These are phyloP conservation scores for Metschnikowia peoriensis DNA, from an alignment of 805 yeast genomes.

Conservation along the genomic window DNA sequence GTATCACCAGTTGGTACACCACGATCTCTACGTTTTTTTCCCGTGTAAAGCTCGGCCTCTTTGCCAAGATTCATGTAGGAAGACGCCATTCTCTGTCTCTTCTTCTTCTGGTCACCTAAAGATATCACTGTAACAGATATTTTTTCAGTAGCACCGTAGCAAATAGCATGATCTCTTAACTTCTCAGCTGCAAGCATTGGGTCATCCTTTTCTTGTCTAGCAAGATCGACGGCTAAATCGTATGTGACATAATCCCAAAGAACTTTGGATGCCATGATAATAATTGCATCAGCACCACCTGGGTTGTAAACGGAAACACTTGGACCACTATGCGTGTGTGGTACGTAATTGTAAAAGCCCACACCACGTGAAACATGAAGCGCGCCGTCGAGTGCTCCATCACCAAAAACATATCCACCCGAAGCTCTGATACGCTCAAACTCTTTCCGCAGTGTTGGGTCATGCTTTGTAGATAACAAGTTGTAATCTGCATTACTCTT, in stretches of 20 bases:
- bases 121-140: slow-evolving; percentile 79
- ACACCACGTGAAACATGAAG: slow-evolving; percentile 85
- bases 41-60: slow-evolving; percentile 32
- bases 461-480: slow-evolving; percentile 74
- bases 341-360: slow-evolving; percentile 82
- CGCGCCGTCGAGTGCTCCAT: slow-evolving; percentile 81
- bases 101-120: slow-evolving; percentile 49
- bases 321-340: slow-evolving; percentile 89
- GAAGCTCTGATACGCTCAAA: slow-evolving; percentile 85
- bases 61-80: slow-evolving; percentile 40
- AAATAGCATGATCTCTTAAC: slow-evolving; percentile 88
- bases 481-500: slow-evolving; percentile 77
- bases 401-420: slow-evolving; percentile 87
- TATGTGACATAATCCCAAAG: slow-evolving; percentile 83
- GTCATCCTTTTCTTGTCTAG: slow-evolving; percentile 74
- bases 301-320: slow-evolving; percentile 62
- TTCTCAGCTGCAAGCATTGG: slow-evolving; percentile 93
- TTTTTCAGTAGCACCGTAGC: slow-evolving; percentile 83
- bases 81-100: slow-evolving; percentile 26
- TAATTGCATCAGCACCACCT: slow-evolving; percentile 72
- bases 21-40: slow-evolving; percentile 46
- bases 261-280: slow-evolving; percentile 78
- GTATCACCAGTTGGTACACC: slow-evolving; percentile 59
- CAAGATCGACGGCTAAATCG: slow-evolving; percentile 87
- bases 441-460: slow-evolving; percentile 74